Percentiles rank a stretch among this genome's conserved stretches.
phyloP scores from a whole-genome alignment of 805 yeast species.

The Yarrowia porcina region DNA sequence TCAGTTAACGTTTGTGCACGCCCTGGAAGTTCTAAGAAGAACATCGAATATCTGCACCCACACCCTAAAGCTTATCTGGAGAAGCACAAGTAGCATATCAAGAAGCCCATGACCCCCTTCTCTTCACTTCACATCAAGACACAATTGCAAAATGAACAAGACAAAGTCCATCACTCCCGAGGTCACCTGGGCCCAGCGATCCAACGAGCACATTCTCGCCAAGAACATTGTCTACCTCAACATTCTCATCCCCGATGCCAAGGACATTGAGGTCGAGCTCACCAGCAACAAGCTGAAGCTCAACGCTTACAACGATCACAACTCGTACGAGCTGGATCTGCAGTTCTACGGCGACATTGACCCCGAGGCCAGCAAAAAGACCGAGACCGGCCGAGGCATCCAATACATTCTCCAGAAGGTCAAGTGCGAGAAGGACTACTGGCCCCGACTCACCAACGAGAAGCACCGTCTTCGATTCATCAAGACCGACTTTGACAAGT shows the following conservation, averaged over 20 bases:
- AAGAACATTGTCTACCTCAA: constrained; percentile 78
- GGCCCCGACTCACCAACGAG: constrained; percentile 94
- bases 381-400: constrained; percentile 61
- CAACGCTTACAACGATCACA: constrained; percentile 45
- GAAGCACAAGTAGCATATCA: background rate
- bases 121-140: background rate
- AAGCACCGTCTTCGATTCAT: constrained; percentile 74
- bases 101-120: background rate
- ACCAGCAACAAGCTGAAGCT: constrained; percentile 55
- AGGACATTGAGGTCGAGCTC: constrained; percentile 57
- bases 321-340: constrained; percentile 57
- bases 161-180: constrained; percentile 23
- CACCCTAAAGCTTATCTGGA: constrained; percentile 20
- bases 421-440: constrained; percentile 66
- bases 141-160: constrained; percentile 16
- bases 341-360: constrained; percentile 78
- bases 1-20: background rate
- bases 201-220: constrained; percentile 63
- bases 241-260: constrained; percentile 67
- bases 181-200: constrained; percentile 91
- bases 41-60: constrained; percentile 22
- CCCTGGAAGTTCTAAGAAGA: constrained; percentile 23
- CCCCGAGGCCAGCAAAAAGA: constrained; percentile 56
- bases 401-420: constrained; percentile 68
- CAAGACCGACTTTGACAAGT: constrained; percentile 92